Conservation (phyloP, 345 rosid species). For the Corymbia maculata region DNA sequence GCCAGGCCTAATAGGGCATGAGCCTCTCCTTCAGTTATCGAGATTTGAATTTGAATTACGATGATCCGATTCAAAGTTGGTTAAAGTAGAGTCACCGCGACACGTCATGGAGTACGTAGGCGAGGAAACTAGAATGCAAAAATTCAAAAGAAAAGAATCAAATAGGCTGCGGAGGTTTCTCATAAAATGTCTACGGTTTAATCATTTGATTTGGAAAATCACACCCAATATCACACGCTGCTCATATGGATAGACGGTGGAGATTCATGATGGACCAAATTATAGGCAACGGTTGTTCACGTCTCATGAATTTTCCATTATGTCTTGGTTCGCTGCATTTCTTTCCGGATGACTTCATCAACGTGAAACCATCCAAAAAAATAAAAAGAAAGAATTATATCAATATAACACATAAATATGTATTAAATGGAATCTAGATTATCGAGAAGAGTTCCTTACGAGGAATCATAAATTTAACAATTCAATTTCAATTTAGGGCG, state of each 20-base stretch:
- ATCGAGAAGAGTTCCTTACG: not conserved
- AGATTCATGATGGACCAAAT: not conserved
- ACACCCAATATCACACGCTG: fast-evolving
- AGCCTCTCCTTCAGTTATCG: not conserved
- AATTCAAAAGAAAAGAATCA: not conserved
- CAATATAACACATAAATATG: not conserved
- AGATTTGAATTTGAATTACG: not conserved
- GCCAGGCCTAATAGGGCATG: not conserved
- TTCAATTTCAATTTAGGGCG: not conserved
- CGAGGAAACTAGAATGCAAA: not conserved
- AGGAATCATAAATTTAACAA: not conserved
- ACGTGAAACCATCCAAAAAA: not conserved
- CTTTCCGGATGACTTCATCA: not conserved
- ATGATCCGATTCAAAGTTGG: not conserved
- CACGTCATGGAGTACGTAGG: not conserved
- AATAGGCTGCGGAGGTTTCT: not conserved
- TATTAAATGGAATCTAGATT: not conserved
- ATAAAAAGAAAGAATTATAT: not conserved
- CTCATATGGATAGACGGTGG: not conserved
- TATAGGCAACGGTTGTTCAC: not conserved
- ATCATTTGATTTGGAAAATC: not conserved
- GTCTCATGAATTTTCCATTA: not conserved
- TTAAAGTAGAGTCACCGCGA: not conserved
- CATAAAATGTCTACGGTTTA: not conserved
- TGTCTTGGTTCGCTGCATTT: not conserved